Conservation (phyloP, 31 red algal genomes). For the Odonthalia washingtoniensis region DNA sequence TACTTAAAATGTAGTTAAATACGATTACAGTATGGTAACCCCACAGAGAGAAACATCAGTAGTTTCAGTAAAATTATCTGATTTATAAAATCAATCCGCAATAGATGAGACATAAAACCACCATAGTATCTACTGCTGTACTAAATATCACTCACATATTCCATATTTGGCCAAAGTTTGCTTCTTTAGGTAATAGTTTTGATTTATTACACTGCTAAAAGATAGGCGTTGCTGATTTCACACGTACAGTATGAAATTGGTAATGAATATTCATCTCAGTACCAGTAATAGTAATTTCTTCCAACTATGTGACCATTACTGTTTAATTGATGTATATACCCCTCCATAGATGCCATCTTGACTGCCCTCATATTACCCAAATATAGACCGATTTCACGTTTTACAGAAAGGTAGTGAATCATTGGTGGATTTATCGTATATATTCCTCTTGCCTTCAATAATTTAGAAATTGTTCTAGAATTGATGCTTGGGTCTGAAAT, state of each 20-base stretch:
- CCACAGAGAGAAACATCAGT: too few relatives aligned
- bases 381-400: neutral
- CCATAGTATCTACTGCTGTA: slow-evolving; percentile 36
- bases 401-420: slow-evolving; percentile 28
- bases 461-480: neutral
- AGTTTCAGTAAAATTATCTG: too few relatives aligned
- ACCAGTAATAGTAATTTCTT: neutral
- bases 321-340: slow-evolving; percentile 1
- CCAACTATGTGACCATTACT: slow-evolving; percentile 4
- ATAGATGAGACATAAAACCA: too few relatives aligned
- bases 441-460: slow-evolving; percentile 35
- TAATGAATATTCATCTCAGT: slow-evolving; percentile 25
- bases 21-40: slow-evolving; percentile 38
- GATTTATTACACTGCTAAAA: slow-evolving; percentile 20
- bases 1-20: slow-evolving; percentile 63
- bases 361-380: neutral
- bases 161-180: slow-evolving; percentile 7
- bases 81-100: too few relatives aligned
- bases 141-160: slow-evolving; percentile 32
- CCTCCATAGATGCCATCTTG: slow-evolving; percentile 51
- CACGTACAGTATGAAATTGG: too few relatives aligned
- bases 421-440: slow-evolving; percentile 35
- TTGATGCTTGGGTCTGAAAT: slow-evolving; percentile 34
- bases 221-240: slow-evolving; percentile 49
- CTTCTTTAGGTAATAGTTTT: slow-evolving; percentile 32